A percentile compares a stretch with the other conserved stretches of the same genome.
These are phyloP conservation scores for Rutstroemia sp. DNA, from an alignment of 2,329 filamentous ascomycete species.

Conservation along the genomic window DNA sequence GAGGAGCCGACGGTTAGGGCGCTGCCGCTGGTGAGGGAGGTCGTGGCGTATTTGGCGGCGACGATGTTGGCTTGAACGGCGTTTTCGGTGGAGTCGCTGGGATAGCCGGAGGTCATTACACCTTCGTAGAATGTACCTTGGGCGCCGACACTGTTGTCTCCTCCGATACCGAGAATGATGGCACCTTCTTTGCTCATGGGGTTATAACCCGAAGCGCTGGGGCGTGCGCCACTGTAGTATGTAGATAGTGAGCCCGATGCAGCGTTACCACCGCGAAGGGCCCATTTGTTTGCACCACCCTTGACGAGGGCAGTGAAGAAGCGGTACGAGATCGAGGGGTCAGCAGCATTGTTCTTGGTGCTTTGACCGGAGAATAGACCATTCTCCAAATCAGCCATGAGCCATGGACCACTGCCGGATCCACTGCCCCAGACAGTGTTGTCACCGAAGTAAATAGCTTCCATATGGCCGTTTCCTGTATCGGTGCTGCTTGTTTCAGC, in stretches of 20 bases:
- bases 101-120: conserved; percentile 55
- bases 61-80: conserved; percentile 52
- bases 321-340: conserved; percentile 45
- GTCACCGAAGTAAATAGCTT: conserved; percentile 58
- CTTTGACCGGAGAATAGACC: conserved; percentile 52
- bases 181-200: conserved; percentile 58
- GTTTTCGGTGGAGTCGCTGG: conserved; percentile 50
- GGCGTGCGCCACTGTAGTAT: conserved; percentile 50
- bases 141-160: conserved; percentile 46
- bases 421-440: conserved; percentile 49
- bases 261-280: conserved; percentile 50
- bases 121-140: conserved; percentile 61
- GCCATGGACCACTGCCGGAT: conserved; percentile 52
- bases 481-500: conserved; percentile 44
- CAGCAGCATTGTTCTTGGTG: conserved; percentile 38
- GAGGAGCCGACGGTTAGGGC: conserved; percentile 41
- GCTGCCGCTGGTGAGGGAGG: conserved; percentile 40
- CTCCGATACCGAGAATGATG: conserved; percentile 60
- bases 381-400: conserved; percentile 65
- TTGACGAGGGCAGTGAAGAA: conserved; percentile 53
- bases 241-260: conserved; percentile 49
- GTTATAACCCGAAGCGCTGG: conserved; percentile 38
- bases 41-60: conserved; percentile 45
- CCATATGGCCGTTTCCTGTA: conserved; percentile 59
- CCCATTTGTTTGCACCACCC: conserved; percentile 48